These are phyloP conservation scores for Cucurbita maxima DNA, from an alignment of 306 rosid genomes.

Conservation along the genomic window DNA sequence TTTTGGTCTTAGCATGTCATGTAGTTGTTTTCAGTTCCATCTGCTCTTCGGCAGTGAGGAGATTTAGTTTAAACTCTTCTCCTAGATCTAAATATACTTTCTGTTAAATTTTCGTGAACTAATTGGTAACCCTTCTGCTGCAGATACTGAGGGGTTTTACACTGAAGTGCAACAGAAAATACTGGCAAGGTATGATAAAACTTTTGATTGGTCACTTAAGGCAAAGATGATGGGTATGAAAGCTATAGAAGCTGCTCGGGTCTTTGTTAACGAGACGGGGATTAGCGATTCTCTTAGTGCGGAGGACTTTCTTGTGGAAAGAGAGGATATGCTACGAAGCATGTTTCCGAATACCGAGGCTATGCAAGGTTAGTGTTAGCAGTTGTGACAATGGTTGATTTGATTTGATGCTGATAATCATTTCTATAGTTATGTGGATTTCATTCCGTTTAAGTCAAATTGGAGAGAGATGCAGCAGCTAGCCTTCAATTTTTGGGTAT, in stretches of 20 bases:
- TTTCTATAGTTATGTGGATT: not conserved
- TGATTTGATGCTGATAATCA: not conserved
- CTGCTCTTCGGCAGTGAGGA: not conserved
- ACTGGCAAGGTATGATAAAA: slow-evolving; percentile 62
- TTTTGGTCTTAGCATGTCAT: not conserved
- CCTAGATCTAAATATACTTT: not conserved
- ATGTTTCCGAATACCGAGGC: slow-evolving; percentile 70
- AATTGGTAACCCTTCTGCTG: not conserved
- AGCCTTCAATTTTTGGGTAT: not conserved
- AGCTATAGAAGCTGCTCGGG: slow-evolving; percentile 78
- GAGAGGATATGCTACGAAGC: slow-evolving; percentile 53
- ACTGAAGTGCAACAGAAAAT: slow-evolving; percentile 72
- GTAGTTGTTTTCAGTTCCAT: not conserved
- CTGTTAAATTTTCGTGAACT: not conserved
- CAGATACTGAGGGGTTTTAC: slow-evolving; percentile 84
- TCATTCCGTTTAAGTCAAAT: not conserved
- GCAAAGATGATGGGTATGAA: slow-evolving; percentile 91
- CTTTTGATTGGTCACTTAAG: slow-evolving; percentile 83
- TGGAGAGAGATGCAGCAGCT: not conserved
- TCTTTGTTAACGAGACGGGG: slow-evolving; percentile 72
- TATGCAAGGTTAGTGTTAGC: slow-evolving; percentile 56
- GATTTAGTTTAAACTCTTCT: not conserved
- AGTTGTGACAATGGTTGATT: not conserved
- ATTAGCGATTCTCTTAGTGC: slow-evolving; percentile 49
- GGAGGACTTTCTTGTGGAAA: slow-evolving; percentile 65